These are phyloP conservation scores for Podospora didyma DNA, from an alignment of 495 filamentous ascomycete species.

Conservation along the genomic window DNA sequence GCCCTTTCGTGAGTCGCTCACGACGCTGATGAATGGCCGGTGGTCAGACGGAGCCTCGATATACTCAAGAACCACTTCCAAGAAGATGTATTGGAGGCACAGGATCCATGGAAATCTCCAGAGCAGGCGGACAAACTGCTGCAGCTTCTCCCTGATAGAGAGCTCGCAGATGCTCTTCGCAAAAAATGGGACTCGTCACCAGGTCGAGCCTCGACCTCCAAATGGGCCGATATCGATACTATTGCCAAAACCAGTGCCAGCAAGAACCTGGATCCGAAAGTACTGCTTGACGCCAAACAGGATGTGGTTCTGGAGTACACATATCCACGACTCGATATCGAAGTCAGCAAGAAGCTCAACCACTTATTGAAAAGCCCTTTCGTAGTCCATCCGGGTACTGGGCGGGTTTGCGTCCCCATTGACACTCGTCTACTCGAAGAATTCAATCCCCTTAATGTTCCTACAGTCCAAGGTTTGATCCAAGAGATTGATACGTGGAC, in stretches of 20 bases:
- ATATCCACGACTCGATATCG: constrained; percentile 94
- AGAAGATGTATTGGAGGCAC: constrained; percentile 69
- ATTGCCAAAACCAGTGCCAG: constrained; percentile 70
- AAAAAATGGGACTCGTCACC: constrained; percentile 89
- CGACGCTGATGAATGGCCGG: not conserved
- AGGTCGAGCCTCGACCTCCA: constrained; percentile 64
- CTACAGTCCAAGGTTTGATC: constrained; percentile 77
- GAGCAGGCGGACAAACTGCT: constrained; percentile 72
- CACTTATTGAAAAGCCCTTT: constrained; percentile 96
- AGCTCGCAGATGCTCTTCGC: constrained; percentile 67
- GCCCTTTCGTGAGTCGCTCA: not conserved
- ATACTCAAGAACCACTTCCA: constrained; percentile 75
- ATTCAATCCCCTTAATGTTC: constrained; percentile 84
- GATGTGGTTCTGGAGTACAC: constrained; percentile 96
- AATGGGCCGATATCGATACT: constrained; percentile 91
- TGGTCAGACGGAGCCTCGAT: constrained; percentile 69
- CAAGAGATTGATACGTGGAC: constrained; percentile 75
- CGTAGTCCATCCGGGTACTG: constrained; percentile 92
- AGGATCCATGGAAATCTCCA: constrained; percentile 75
- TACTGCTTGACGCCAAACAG: constrained; percentile 82
- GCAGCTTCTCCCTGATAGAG: constrained; percentile 69
- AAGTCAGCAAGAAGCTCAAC: constrained; percentile 95
- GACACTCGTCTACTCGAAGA: constrained; percentile 62
- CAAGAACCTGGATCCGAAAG: constrained; percentile 57
- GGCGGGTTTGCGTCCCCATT: constrained; percentile 92